Base-by-base conservation (phyloP, 129 eudicot genomes). In the Dittrichia graveolens region DNA sequence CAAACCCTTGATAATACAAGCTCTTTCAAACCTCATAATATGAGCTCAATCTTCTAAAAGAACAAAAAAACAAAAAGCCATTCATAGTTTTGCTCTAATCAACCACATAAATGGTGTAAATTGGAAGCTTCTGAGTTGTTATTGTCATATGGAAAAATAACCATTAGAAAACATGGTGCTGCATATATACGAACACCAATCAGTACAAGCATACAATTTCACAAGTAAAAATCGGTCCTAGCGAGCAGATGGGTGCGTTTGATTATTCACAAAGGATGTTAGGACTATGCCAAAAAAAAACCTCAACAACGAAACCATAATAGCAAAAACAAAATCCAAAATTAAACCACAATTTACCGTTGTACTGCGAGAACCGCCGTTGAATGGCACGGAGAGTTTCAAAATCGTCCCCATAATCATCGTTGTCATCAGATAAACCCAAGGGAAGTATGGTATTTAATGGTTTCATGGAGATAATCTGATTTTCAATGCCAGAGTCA, bases 361-460 rank as follows among this genome's bases (percentile, higher is more conserved):
- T 59, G 66, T 83, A 89, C 60, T 84, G 81, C 5, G 85, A 57
- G 65, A 92, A 89, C 8, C 96, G 85, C 24, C 73, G 72, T 74
- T 83, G 86, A 80, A 92, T 89, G 7, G 90, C 92, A 68, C 86
- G 87, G 39, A 89, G 88, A 54, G 87, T 85, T 75, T 92, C 90
- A 35, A 81, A 87, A 83, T 89, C 98, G 13, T 84, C 88, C 39
- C 80, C 87, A 48, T 35, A 71, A 62, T 84, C 88, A 75, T 79
- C 87, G 41, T 56, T 67, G 8, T 42, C 56, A 61, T 54, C 85
- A 76, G 13, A 41, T 14, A 77, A 71, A 37, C 38, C 70, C 6
- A 65, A 69, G 5, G 96, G 94, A 49, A 78, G 79, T 18, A 83
- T 72, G 3, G 82, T 69, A n/a, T 70, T 75, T 47, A 89, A 69